Evolutionary conservation across 352 stramenopile genomes (phyloP).

Genomic region (Phytophthora melonis): DNA sequence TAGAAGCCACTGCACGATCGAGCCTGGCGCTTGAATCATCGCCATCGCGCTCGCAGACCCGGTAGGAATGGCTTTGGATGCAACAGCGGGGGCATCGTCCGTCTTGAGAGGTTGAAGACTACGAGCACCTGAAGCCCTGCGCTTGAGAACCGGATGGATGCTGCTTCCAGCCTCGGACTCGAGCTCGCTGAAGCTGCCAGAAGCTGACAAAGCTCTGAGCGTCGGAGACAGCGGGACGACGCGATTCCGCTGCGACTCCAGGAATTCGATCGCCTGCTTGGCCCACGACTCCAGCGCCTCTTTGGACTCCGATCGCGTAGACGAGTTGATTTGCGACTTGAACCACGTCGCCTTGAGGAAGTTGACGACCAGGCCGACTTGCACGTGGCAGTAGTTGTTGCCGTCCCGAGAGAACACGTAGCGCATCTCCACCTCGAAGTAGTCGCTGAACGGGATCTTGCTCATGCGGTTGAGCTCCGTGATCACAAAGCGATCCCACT

Average conservation of each 20-base stretch:
- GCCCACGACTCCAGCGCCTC: constrained; percentile 73
- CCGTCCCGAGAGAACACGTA: constrained; percentile 82
- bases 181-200: constrained; percentile 34
- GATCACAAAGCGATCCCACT: constrained; percentile 70
- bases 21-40: constrained; percentile 10
- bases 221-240: constrained; percentile 30
- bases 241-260: constrained; percentile 48
- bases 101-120: constrained; percentile 18
- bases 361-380: constrained; percentile 77
- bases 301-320: constrained; percentile 74
- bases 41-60: constrained; percentile 1
- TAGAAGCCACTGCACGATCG: constrained; percentile 43
- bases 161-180: constrained; percentile 24
- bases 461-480: constrained; percentile 74
- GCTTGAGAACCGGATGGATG: constrained; percentile 28
- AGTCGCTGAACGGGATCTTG: constrained; percentile 84
- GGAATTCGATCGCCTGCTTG: constrained; percentile 57
- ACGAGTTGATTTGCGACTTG: constrained; percentile 86
- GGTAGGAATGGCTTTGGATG: neutral
- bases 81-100: neutral
- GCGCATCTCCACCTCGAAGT: constrained; percentile 86
- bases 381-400: constrained; percentile 78
- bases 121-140: constrained; percentile 8
- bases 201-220: constrained; percentile 18
- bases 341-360: constrained; percentile 88